Percentiles rank a stretch among this genome's conserved stretches.
These are phyloP conservation scores for Trichoderma afroharzianum DNA, from an alignment of 2,329 filamentous ascomycete species.

Conservation along the genomic window DNA sequence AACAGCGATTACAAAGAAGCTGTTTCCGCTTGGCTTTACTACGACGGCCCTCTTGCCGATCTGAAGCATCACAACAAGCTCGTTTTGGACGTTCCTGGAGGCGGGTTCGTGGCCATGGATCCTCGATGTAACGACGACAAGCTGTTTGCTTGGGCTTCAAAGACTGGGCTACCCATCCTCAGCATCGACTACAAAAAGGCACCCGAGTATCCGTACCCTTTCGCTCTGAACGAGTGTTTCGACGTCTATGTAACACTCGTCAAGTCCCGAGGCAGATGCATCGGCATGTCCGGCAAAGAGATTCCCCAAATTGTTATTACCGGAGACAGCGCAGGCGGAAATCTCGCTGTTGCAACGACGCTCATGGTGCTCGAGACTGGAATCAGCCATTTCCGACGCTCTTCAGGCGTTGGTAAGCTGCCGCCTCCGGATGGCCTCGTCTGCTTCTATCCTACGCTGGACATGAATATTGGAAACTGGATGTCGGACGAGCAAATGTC, in stretches of 20 bases:
- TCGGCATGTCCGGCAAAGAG: conserved; percentile 41
- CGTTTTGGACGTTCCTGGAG: conserved; percentile 86
- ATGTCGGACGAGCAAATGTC: conserved; percentile 99
- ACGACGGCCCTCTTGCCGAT: conserved; percentile 78
- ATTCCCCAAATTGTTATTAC: conserved; percentile 42
- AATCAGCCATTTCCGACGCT: conserved; percentile 37
- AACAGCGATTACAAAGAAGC: conserved; percentile 81
- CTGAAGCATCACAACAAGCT: conserved; percentile 73
- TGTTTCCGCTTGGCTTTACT: conserved; percentile 87
- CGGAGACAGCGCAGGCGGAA: conserved; percentile 49
- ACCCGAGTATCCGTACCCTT: conserved; percentile 49
- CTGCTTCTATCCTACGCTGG: conserved; percentile 82
- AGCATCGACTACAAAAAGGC: conserved; percentile 77
- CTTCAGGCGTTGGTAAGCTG: conserved; percentile 48
- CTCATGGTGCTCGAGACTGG: conserved; percentile 85
- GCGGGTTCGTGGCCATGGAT: conserved; percentile 95
- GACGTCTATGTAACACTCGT: conserved; percentile 42
- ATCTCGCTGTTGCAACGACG: conserved; percentile 62
- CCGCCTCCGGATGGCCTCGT: conserved; percentile 77
- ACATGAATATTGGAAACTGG: conserved; percentile 98
- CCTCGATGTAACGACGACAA: conserved; percentile 95
- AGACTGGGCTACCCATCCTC: conserved; percentile 80
- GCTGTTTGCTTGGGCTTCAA: conserved; percentile 85
- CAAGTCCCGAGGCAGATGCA: conserved; percentile 39
- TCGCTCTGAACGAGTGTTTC: conserved; percentile 47